These are phyloP conservation scores for Lolium perenne DNA, from an alignment of 176 grass and related monocot genomes.

Conservation along the genomic window DNA sequence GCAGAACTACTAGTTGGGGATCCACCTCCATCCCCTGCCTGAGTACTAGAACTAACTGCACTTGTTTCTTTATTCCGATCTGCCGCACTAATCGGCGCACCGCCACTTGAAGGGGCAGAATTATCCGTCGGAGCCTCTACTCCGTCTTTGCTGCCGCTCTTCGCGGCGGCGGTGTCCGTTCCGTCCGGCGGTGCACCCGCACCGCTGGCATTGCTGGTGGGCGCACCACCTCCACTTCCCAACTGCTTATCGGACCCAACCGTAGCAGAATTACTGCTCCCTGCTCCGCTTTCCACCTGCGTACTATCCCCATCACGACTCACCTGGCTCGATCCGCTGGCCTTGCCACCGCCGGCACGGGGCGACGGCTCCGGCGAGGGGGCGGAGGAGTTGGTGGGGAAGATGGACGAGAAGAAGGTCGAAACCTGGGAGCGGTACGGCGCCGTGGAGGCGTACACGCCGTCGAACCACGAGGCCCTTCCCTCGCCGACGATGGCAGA, in stretches of 20 bases:
- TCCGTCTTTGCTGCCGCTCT: neutral
- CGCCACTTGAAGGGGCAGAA: slow-evolving; percentile 15
- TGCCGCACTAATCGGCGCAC: neutral
- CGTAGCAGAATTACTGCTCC: neutral
- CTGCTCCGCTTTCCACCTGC: neutral
- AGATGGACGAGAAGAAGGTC: slow-evolving; percentile 62
- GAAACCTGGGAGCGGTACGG: slow-evolving; percentile 83
- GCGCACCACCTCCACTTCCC: slow-evolving; percentile 32
- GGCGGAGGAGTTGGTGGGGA: slow-evolving; percentile 51
- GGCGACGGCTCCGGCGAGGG: slow-evolving; percentile 13
- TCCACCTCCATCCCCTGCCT: slow-evolving; percentile 29
- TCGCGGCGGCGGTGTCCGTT: neutral
- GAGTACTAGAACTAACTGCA: slow-evolving; percentile 3
- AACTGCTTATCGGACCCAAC: slow-evolving; percentile 17
- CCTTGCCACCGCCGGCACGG: neutral
- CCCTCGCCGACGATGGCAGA: neutral
- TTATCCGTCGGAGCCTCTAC: slow-evolving; percentile 5
- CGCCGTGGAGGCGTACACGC: slow-evolving; percentile 68
- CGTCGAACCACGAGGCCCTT: slow-evolving; percentile 63
- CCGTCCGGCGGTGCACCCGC: neutral
- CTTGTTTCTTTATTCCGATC: neutral
- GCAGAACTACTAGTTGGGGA: slow-evolving; percentile 33
- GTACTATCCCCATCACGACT: slow-evolving; percentile 7
- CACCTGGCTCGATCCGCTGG: slow-evolving; percentile 42
- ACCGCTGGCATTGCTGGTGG: slow-evolving; percentile 42